phyloP scores from a whole-genome alignment of 805 yeast genomes.

The Tetrapisispora fleetii region DNA sequence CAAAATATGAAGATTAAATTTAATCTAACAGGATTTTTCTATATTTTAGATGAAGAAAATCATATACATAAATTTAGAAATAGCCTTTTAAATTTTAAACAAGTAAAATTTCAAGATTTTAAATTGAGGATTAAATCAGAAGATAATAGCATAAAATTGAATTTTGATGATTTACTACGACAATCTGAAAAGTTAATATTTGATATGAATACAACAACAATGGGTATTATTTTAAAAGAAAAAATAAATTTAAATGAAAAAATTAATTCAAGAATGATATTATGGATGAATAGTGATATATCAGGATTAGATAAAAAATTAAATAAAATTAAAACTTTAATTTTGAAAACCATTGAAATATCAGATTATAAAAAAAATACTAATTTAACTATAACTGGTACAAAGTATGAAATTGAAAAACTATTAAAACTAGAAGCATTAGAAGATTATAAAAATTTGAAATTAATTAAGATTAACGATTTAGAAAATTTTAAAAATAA shows the following conservation, averaged over 20 bases:
- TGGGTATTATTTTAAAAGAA: constrained; percentile 14
- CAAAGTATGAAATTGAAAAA: not conserved
- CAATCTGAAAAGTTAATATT: constrained; percentile 14
- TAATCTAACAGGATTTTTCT: constrained; percentile 1
- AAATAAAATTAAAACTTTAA: not conserved
- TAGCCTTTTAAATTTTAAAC: constrained; percentile 1
- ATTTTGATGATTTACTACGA: constrained; percentile 10
- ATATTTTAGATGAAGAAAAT: not conserved
- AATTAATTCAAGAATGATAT: not conserved
- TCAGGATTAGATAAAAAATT: not conserved
- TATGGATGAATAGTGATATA: constrained; percentile 1
- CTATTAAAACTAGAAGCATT: not conserved
- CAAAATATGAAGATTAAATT: not conserved
- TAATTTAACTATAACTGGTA: not conserved
- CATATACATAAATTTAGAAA: not conserved
- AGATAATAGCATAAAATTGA: constrained; percentile 6
- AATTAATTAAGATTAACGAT: not conserved
- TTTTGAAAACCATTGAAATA: not conserved
- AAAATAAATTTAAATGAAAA: not conserved
- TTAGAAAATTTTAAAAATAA: not conserved
- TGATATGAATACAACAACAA: constrained; percentile 8
- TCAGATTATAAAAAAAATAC: not conserved
- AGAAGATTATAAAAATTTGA: constrained; percentile 1
- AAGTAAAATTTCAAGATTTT: not conserved
- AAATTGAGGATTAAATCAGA: constrained; percentile 7